phyloP scores from a whole-genome alignment of 1,139 yeast genomes.

The Kurtzmaniella natalensis region DNA sequence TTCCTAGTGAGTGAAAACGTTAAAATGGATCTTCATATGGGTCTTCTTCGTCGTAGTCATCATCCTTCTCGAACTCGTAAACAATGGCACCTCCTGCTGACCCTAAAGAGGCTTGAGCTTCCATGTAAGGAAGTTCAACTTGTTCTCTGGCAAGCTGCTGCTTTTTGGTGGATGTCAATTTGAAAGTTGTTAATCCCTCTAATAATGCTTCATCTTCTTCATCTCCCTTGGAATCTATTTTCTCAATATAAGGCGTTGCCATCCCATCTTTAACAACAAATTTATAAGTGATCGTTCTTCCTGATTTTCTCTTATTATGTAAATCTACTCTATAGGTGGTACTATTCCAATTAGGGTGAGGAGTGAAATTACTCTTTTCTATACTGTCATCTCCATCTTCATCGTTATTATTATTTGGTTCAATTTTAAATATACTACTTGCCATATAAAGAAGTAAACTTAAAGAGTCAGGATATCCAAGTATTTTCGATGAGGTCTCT shows the following conservation, averaged over 20 bases:
- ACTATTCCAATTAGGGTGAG: constrained; percentile 37
- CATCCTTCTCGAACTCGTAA: constrained; percentile 78
- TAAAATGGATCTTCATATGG: constrained; percentile 95
- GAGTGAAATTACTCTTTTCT: not conserved
- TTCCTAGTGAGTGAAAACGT: no score
- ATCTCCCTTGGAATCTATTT: constrained; percentile 23
- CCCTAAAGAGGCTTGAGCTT: constrained; percentile 76
- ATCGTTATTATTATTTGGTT: constrained; percentile 41
- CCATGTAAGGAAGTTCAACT: constrained; percentile 83
- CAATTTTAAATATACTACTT: constrained; percentile 60
- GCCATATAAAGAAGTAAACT: constrained; percentile 62
- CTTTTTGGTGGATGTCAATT: constrained; percentile 66
- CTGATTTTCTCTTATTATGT: constrained; percentile 76
- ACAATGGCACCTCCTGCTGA: constrained; percentile 85
- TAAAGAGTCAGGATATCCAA: constrained; percentile 49
- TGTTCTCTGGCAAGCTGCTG: constrained; percentile 77
- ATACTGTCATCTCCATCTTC: constrained; percentile 43
- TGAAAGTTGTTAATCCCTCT: constrained; percentile 80
- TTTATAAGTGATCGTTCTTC: constrained; percentile 61
- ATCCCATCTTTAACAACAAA: constrained; percentile 46
- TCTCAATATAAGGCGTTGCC: constrained; percentile 45
- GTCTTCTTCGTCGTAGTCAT: constrained; percentile 96
- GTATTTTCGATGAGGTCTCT: constrained; percentile 12
- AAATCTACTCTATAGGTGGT: constrained; percentile 45
- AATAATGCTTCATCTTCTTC: constrained; percentile 44